These are phyloP conservation scores for Mycosphaerella arachidis DNA, from an alignment of 2,329 filamentous ascomycete species.

Conservation along the genomic window DNA sequence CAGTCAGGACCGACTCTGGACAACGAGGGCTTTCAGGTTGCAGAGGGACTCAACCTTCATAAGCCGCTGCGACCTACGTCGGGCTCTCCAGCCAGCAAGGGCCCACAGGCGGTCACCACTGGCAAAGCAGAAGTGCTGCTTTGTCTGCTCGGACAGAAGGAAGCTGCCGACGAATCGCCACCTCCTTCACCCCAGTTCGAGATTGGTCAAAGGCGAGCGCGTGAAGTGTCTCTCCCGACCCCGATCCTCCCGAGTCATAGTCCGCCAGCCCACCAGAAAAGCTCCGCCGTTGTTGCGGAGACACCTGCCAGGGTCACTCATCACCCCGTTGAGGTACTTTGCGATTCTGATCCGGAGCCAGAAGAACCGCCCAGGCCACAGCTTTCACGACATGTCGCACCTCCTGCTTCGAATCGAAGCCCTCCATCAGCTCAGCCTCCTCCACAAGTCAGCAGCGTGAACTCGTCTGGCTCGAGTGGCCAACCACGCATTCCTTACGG, in stretches of 20 bases:
- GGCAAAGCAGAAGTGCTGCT: not conserved
- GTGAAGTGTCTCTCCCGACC: not conserved
- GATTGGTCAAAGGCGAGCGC: not conserved
- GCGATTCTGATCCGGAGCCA: not conserved
- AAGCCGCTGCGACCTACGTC: slow-evolving; percentile 14
- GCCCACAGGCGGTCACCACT: not conserved
- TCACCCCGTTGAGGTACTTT: not conserved
- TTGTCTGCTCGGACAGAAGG: not conserved
- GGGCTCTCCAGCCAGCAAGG: not conserved
- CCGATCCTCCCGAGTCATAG: not conserved
- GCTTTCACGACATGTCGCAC: not conserved
- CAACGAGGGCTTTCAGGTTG: slow-evolving; percentile 24
- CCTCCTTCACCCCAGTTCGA: not conserved
- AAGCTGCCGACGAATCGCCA: not conserved
- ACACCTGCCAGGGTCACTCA: not conserved
- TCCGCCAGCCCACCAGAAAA: not conserved
- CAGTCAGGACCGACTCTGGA: slow-evolving; percentile 15
- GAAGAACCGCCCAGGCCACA: not conserved
- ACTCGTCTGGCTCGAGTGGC: slow-evolving; percentile 1
- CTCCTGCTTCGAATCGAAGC: not conserved
- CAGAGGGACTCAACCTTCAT: slow-evolving; percentile 27
- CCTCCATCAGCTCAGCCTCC: slow-evolving; percentile 4
- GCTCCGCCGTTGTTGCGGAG: not conserved
- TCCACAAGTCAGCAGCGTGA: not conserved
- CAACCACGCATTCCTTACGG: slow-evolving; percentile 19